Conservation (phyloP, 352 stramenopile species). For the Globisporangium solare region DNA sequence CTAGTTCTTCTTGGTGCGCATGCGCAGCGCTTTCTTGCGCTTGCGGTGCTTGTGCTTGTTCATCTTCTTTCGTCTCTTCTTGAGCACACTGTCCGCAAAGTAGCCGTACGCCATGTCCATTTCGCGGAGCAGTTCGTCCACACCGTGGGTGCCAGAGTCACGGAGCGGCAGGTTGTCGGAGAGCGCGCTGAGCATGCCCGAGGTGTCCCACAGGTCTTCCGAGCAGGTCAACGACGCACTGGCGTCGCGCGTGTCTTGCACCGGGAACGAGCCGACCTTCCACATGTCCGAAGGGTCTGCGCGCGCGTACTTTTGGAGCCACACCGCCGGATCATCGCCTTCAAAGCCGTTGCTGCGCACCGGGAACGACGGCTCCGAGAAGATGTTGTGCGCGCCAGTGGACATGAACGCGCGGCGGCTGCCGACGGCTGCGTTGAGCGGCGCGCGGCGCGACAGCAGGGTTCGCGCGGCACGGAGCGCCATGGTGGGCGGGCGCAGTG, state of each 20-base stretch:
- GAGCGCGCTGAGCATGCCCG: conserved; percentile 74
- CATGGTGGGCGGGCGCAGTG: conserved; percentile 5
- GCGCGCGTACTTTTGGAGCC: conserved; percentile 59
- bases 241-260: conserved; percentile 27
- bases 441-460: conserved; percentile 13
- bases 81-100: conserved; percentile 81
- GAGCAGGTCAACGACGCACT: conserved; percentile 28
- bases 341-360: conserved; percentile 25
- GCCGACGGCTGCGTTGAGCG: conserved; percentile 1
- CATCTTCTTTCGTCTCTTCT: conserved; percentile 91
- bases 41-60: conserved; percentile 93
- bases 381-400: conserved; percentile 51
- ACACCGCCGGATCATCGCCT: conserved; percentile 43
- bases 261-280: conserved; percentile 69
- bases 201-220: conserved; percentile 73
- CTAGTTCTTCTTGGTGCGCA: conserved; percentile 90
- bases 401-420: conserved; percentile 64
- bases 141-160: conserved; percentile 28
- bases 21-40: conserved; percentile 84
- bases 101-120: conserved; percentile 58
- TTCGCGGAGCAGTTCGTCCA: conserved; percentile 59
- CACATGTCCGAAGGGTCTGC: conserved; percentile 62
- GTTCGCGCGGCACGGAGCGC: conserved; percentile 18
- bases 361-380: conserved; percentile 61
- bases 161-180: conserved; percentile 55